A percentile compares a stretch with the other conserved stretches of the same genome.
These are phyloP conservation scores for Amoeboaphelidium occidentale DNA, from an alignment of 371 early-diverging fungal species.

Conservation along the genomic window DNA sequence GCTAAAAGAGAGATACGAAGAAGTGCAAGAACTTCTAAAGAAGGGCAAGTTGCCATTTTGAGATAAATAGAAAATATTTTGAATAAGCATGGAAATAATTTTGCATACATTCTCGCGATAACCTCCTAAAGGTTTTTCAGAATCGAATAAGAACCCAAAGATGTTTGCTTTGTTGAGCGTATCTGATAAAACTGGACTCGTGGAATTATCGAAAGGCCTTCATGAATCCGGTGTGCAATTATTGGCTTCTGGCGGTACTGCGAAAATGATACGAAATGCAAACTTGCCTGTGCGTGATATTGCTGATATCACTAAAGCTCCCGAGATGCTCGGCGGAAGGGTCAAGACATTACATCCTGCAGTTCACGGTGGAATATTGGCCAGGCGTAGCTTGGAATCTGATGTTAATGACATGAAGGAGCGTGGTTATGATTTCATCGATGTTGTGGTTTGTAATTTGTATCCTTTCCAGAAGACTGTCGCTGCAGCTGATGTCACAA, in stretches of 20 bases:
- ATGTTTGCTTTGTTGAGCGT: constrained; percentile 93
- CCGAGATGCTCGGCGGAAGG: constrained; percentile 94
- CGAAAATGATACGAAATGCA: constrained; percentile 60
- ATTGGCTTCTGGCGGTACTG: constrained; percentile 86
- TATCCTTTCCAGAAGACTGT: constrained; percentile 91
- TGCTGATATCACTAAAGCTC: constrained; percentile 28
- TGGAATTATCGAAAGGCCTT: constrained; percentile 65
- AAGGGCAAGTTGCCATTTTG: no score
- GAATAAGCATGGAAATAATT: no score
- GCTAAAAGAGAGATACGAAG: no score
- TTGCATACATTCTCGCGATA: no score
- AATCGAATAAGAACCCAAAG: no score
- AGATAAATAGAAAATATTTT: no score
- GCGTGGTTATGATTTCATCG: constrained; percentile 71
- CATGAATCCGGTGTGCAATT: constrained; percentile 44
- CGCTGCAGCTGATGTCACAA: constrained; percentile 57
- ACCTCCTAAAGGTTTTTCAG: no score
- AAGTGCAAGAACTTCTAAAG: no score
- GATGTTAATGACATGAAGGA: constrained; percentile 68
- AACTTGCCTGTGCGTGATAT: constrained; percentile 62
- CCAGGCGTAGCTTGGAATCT: constrained; percentile 45
- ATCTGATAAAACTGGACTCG: constrained; percentile 81
- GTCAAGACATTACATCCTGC: constrained; percentile 96
- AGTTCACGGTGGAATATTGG: constrained; percentile 92
- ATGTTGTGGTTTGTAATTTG: constrained; percentile 86